Base-by-base conservation (phyloP, 352 stramenopile species). In the Pythium dissimile region DNA sequence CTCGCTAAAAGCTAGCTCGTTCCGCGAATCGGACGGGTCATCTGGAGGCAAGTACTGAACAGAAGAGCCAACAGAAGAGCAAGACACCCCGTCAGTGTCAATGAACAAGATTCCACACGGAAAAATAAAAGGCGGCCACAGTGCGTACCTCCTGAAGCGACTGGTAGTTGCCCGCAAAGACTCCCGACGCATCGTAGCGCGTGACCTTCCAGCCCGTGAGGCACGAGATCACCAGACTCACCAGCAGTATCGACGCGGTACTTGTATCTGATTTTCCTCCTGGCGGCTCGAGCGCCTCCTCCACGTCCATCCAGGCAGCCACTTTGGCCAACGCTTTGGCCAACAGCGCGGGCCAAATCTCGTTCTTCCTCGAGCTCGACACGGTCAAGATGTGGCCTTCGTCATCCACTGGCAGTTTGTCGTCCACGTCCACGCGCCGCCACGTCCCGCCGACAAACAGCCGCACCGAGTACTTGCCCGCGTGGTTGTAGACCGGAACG, bases 271-370 rank as follows among this genome's bases (percentile, higher is more conserved):
- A 11, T 49, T 21, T 26, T 15, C 24, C 18, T 50, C 24, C 32
- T 30, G 21, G 16, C 46, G 5, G 0, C 26, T 35, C 11, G 27
- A 31, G 20, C 13, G 10, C 32, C 11, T 59, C 41, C 12, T 59
- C 51, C 2, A 59, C 53, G 30, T 64, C 60, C 20, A 85, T 41
- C 77, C 80, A 94, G 23, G 71, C 56, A 31, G 73, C 50, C 11
- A 86, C 76, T 72, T 91, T 94, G 55, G 73, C 71, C n/a, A 94
- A 51, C 11, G 81, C 81, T 42, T 94, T 92, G 11, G 77, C 72
- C 9, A 91, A 52, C 32, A 92, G 66, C 13, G 69, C 59, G 3
- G 80, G 67, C 84, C 84, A 94, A 7, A 94, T 70, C 47, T 94
- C 84, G 46, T 54, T 80, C 52, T 58, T 59, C 67, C 83, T 69